These are phyloP conservation scores for Desmodesmus armatus DNA, from an alignment of 139 green algal species.

Conservation along the genomic window DNA sequence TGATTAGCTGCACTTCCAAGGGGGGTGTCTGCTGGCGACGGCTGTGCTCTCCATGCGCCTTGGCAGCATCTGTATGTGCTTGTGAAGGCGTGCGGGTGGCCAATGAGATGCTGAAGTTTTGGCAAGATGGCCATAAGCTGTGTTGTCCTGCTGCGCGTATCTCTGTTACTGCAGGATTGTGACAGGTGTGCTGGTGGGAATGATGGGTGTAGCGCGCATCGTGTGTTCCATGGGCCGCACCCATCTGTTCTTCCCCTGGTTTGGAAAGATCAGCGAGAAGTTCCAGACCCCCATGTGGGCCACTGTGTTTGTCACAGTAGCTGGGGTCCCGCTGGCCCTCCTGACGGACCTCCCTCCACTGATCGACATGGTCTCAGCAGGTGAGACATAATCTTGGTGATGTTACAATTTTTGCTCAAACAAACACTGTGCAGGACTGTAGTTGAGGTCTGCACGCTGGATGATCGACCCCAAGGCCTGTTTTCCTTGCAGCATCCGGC, in stretches of 20 bases:
- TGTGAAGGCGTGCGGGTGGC: too few relatives aligned
- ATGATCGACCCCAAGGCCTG: too few relatives aligned
- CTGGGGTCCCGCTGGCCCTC: slow-evolving; percentile 3
- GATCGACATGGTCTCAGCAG: neutral
- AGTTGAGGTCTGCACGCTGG: too few relatives aligned
- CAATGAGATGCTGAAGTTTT: too few relatives aligned
- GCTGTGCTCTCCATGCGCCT: neutral
- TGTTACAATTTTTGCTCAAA: neutral
- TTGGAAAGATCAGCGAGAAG: slow-evolving; percentile 59
- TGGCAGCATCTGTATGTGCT: too few relatives aligned
- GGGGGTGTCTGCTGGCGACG: too few relatives aligned
- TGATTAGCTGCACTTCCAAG: neutral
- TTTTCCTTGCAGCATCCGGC: too few relatives aligned
- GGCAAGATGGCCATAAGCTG: too few relatives aligned
- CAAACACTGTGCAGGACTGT: too few relatives aligned
- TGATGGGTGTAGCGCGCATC: slow-evolving; percentile 79
- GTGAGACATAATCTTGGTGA: neutral
- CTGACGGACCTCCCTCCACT: neutral
- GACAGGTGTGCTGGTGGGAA: slow-evolving; percentile 21
- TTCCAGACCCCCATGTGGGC: slow-evolving; percentile 53
- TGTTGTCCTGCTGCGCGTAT: too few relatives aligned
- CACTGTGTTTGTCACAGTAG: slow-evolving; percentile 3
- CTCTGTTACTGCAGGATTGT: too few relatives aligned
- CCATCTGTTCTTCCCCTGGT: slow-evolving; percentile 66
- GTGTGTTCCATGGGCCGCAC: slow-evolving; percentile 71